Conservation (phyloP, 2,329 filamentous ascomycete genomes). For the Fusarium avenaceum region DNA sequence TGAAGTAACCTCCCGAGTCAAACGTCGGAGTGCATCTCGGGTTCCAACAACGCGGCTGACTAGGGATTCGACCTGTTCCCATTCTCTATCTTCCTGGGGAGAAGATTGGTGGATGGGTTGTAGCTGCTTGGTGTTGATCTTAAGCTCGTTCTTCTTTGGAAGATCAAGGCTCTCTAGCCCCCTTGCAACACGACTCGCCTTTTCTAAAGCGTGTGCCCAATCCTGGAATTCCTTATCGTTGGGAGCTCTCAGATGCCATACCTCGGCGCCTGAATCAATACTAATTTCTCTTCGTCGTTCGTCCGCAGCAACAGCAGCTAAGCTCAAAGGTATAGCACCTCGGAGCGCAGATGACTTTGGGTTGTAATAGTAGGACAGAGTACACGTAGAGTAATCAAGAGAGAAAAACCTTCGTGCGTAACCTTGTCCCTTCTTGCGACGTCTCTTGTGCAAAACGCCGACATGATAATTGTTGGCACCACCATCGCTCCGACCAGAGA, state of each 20-base stretch:
- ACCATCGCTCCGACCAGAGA: constrained; percentile 67
- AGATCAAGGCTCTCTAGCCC: constrained; percentile 60
- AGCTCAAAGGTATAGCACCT: constrained; percentile 89
- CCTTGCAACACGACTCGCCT: constrained; percentile 77
- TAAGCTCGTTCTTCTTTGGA: constrained; percentile 47
- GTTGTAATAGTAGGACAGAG: constrained; percentile 96
- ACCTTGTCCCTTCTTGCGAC: constrained; percentile 93
- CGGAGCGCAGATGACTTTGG: constrained; percentile 92
- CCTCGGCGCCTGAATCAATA: constrained; percentile 95
- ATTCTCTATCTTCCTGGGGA: constrained; percentile 80
- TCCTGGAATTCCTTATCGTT: constrained; percentile 87
- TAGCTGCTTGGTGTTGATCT: constrained; percentile 47
- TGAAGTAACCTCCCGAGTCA: constrained; percentile 86
- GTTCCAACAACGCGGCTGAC: constrained; percentile 89
- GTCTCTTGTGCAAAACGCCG: constrained; percentile 87
- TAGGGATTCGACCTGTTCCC: constrained; percentile 86
- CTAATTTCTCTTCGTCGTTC: constrained; percentile 91
- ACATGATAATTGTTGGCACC: constrained; percentile 76
- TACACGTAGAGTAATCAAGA: constrained; percentile 92
- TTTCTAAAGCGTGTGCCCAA: constrained; percentile 89
- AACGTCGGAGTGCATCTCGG: constrained; percentile 85
- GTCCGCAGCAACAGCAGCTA: constrained; percentile 92
- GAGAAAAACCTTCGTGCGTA: constrained; percentile 96
- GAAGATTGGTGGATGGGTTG: constrained; percentile 52
- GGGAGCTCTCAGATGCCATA: constrained; percentile 91